These are phyloP conservation scores for Oxytropis ochrocephala DNA, from an alignment of 306 rosid species.

Conservation along the genomic window DNA sequence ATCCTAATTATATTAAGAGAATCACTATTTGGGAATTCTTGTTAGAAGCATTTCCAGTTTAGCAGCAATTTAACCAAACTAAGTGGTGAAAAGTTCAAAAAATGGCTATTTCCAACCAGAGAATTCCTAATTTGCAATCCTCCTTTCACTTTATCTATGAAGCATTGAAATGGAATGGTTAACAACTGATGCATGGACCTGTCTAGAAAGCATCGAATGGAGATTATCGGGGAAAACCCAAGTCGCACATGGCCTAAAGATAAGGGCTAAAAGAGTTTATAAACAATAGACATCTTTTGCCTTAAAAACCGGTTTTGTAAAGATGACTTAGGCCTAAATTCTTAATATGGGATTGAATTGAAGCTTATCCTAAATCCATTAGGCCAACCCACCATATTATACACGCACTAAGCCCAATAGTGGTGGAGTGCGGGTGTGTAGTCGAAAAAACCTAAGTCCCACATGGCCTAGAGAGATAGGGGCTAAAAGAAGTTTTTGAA, in stretches of 20 bases:
- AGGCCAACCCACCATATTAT: no score
- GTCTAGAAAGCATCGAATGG: not conserved
- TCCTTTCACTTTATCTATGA: not conserved
- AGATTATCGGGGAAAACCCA: not conserved
- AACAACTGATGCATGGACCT: not conserved
- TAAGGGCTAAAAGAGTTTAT: no score
- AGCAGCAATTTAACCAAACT: not conserved
- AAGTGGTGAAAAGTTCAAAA: not conserved
- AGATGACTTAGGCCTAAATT: no score
- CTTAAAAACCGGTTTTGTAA: no score
- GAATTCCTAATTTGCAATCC: not conserved
- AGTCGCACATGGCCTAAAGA: no score
- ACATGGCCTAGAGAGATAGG: no score
- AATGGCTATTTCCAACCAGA: not conserved
- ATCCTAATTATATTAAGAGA: not conserved
- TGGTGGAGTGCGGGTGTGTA: not conserved
- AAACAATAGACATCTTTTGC: no score
- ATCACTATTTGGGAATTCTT: not conserved
- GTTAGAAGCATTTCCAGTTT: not conserved
- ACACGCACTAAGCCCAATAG: no score
- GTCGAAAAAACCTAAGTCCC: no score
- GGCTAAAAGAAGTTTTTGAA: no score
- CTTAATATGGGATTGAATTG: no score
- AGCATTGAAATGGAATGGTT: not conserved
- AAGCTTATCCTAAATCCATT: no score